Conservation (phyloP, 139 green algal genomes). For the Trebouxia sp. region DNA sequence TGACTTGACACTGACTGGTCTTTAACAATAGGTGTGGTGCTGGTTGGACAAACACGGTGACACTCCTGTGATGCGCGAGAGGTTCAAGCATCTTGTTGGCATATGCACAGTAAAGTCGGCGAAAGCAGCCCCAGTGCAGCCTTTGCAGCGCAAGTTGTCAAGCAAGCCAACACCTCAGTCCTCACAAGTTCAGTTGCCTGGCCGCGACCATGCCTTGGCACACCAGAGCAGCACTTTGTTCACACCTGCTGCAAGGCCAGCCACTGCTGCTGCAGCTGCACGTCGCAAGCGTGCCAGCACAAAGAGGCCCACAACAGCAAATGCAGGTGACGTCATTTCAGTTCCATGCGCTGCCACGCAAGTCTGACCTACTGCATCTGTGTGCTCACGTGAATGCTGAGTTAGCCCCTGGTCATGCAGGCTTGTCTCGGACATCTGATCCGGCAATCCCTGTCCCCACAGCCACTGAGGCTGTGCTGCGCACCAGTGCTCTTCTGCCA, state of each 20-base stretch:
- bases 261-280: slow-evolving; percentile 2
- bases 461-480: too few species aligned
- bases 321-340: not conserved
- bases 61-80: not conserved
- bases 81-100: not conserved
- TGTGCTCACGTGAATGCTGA: too few species aligned
- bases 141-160: not conserved
- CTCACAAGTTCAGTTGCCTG: not conserved
- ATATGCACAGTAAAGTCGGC: not conserved
- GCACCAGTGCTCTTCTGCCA: too few species aligned
- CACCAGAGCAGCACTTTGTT: not conserved
- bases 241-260: not conserved
- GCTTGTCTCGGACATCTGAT: too few species aligned
- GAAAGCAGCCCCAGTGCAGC: slow-evolving; percentile 1
- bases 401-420: too few species aligned
- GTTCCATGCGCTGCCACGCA: too few species aligned
- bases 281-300: not conserved
- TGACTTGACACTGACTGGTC: not conserved
- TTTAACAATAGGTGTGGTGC: not conserved
- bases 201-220: not conserved
- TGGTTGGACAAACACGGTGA: slow-evolving; percentile 4
- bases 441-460: too few species aligned
- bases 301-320: not conserved
- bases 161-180: not conserved
- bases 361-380: too few species aligned